Evolutionary conservation across 768 basidiomycete genomes (phyloP).

Genomic region (Leccinum disarticulatum): DNA sequence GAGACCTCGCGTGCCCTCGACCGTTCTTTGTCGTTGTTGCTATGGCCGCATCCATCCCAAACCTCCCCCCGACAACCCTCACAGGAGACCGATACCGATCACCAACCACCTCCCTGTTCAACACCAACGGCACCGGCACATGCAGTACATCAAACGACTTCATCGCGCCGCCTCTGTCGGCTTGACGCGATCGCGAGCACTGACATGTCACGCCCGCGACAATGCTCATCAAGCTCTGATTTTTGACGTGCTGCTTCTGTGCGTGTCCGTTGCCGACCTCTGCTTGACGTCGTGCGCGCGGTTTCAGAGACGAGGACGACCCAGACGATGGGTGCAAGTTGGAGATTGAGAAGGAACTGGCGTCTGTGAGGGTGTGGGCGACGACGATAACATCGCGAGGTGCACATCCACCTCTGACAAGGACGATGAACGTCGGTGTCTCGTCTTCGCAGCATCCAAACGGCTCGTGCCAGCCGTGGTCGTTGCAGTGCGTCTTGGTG

Average conservation of each 20-base stretch:
- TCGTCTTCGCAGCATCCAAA: background rate
- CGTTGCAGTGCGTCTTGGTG: background rate
- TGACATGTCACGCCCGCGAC: too few relatives aligned
- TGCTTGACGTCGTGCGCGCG: background rate
- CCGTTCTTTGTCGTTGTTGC: background rate
- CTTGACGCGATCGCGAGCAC: too few relatives aligned
- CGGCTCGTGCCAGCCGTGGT: background rate
- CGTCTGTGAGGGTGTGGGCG: too few relatives aligned
- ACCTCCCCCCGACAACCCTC: too few relatives aligned
- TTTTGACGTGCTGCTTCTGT: constrained; percentile 2
- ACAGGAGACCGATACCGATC: background rate
- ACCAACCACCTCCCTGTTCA: constrained; percentile 1
- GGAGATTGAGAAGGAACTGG: too few relatives aligned
- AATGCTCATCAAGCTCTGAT: constrained; percentile 53
- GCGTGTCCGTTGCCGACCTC: constrained; percentile 15
- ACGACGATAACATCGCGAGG: background rate
- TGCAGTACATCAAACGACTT: too few relatives aligned
- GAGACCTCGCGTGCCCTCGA: constrained; percentile 3
- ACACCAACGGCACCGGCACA: too few relatives aligned
- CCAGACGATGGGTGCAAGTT: background rate
- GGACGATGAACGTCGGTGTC: constrained; percentile 18
- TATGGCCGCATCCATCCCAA: background rate
- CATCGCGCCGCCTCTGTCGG: too few relatives aligned
- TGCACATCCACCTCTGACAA: constrained; percentile 1
- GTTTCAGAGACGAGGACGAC: constrained; percentile 1